These are phyloP conservation scores for Cryphonectria japonica DNA, from an alignment of 2,329 filamentous ascomycete species.

Conservation along the genomic window DNA sequence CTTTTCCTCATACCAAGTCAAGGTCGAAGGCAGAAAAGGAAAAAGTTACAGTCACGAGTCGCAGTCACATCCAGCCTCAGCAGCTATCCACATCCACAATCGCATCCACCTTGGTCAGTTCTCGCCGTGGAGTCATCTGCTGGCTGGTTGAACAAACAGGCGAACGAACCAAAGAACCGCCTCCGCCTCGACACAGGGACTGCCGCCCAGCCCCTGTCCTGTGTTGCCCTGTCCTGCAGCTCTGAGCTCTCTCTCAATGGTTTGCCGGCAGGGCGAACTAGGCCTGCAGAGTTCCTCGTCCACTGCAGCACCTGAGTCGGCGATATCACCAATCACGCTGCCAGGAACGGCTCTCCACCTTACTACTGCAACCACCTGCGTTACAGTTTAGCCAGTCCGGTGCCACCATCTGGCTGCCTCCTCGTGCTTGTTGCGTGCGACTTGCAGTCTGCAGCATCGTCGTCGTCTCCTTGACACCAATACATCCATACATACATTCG, in stretches of 20 bases:
- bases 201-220: conserved; percentile 17
- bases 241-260: conserved; percentile 5
- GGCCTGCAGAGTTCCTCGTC: conserved; percentile 13
- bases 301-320: conserved; percentile 18
- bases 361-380: conserved; percentile 17
- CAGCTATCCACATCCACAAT: not conserved
- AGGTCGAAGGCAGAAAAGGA: not conserved
- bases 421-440: conserved; percentile 2
- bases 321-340: conserved; percentile 23
- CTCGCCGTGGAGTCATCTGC: not conserved
- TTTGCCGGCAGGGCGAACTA: conserved; percentile 24
- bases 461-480: not conserved
- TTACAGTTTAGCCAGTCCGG: conserved; percentile 28
- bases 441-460: conserved; percentile 16
- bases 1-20: not conserved
- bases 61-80: not conserved
- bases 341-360: conserved; percentile 18
- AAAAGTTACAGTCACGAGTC: not conserved
- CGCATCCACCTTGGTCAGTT: not conserved
- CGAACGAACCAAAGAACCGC: not conserved
- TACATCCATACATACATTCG: not conserved
- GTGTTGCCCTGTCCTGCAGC: conserved; percentile 12
- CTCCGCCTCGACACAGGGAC: not conserved
- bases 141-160: not conserved
- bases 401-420: conserved; percentile 30